Evolutionary conservation across 75 land plant species (phyloP).

Genomic region (Picea sitchensis): DNA sequence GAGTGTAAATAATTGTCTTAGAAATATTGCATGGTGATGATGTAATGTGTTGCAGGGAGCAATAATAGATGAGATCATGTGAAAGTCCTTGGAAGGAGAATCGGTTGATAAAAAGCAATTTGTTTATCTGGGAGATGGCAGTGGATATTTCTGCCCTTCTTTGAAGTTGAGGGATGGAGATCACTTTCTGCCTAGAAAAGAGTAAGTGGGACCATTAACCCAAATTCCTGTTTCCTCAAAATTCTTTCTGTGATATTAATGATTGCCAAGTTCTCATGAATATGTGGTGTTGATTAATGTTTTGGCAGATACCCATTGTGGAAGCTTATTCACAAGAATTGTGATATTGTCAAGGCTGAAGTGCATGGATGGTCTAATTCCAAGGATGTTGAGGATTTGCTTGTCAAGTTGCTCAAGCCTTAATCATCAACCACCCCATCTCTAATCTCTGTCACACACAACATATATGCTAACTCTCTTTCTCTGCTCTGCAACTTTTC

Average conservation of each 20-base stretch:
- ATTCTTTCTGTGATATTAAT: not conserved
- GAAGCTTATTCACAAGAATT: conserved; percentile 1
- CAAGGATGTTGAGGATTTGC: conserved; percentile 4
- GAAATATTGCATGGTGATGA: no score
- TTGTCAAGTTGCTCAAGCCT: not conserved
- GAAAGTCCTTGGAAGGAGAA: not conserved
- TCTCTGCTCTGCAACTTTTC: no score
- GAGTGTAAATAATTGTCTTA: no score
- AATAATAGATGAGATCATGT: no score
- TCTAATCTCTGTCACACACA: no score
- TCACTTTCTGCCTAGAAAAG: conserved; percentile 45
- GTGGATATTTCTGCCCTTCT: conserved; percentile 59
- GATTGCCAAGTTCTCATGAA: no score
- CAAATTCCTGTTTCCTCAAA: not conserved
- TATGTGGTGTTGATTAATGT: not conserved
- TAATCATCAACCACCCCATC: not conserved
- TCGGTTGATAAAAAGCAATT: conserved; percentile 13
- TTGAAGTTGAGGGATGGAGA: conserved; percentile 33
- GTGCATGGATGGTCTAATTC: conserved; percentile 6
- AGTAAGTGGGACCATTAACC: conserved; percentile 11
- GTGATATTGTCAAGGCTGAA: not conserved
- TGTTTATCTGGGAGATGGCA: conserved; percentile 57
- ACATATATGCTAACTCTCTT: no score
- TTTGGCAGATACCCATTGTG: conserved; percentile 4
- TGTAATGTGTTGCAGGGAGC: no score